A percentile compares a stretch with the other conserved stretches of the same genome.
Conservation (phyloP, 257 asterid genomes). For the Nicotiana knightiana region DNA sequence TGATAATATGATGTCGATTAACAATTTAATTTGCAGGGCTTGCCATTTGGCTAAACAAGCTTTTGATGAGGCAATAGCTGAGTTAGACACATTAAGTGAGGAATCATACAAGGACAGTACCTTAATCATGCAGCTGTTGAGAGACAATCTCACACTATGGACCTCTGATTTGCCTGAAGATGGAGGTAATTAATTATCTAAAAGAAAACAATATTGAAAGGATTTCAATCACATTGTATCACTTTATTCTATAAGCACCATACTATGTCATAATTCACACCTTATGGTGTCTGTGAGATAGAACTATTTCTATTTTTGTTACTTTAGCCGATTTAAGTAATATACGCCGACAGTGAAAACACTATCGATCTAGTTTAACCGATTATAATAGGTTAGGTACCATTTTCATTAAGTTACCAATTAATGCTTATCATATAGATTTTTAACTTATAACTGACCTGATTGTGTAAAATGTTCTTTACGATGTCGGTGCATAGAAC, state of each 20-base stretch:
- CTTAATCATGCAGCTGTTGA: slow-evolving; percentile 88
- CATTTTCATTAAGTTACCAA: not conserved
- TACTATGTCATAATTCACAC: too few species aligned
- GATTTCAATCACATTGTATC: too few species aligned
- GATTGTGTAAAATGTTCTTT: not conserved
- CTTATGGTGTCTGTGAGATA: not conserved
- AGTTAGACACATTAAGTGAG: slow-evolving; percentile 84
- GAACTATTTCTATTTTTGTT: not conserved
- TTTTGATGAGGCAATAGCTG: slow-evolving; percentile 87
- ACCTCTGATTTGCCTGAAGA: slow-evolving; percentile 94
- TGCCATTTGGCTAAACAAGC: slow-evolving; percentile 96
- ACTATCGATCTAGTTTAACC: too few species aligned
- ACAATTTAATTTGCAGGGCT: slow-evolving; percentile 45
- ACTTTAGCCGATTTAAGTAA: not conserved
- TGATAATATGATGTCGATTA: not conserved
- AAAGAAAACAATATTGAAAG: too few species aligned
- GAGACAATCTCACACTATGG: slow-evolving; percentile 96
- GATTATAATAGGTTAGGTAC: not conserved
- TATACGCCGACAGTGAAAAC: not conserved
- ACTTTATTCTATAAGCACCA: too few species aligned
- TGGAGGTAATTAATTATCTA: slow-evolving; percentile 42
- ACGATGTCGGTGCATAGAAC: not conserved
- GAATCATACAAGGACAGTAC: slow-evolving; percentile 96
- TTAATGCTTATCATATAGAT: not conserved
- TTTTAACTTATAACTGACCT: not conserved